Base-by-base conservation (phyloP, 2,329 filamentous ascomycete species). In the Fusarium odoratissimum region DNA sequence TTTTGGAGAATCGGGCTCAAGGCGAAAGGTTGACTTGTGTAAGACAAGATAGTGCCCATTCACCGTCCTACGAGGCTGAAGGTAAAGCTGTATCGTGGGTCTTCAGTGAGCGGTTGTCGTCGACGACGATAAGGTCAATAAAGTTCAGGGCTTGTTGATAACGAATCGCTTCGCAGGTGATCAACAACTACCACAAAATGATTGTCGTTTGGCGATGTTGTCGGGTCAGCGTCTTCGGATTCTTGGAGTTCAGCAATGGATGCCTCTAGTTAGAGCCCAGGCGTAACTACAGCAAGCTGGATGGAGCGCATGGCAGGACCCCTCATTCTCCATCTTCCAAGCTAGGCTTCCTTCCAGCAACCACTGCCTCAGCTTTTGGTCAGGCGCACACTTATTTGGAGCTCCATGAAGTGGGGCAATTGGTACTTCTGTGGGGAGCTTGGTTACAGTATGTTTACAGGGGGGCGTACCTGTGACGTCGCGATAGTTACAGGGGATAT, bases 1-100 rank as follows among this genome's bases (percentile, higher is more conserved):
- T 23, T 17, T 40, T 59, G 38, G 35, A 42, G 40, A 19, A 46
- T 59, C 45, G 45, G 33, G 31, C 38, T 67, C 56, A 67, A 48
- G 69, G 65, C 44, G 61, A 71, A 60, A 57, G 30, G 40, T 54
- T 49, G 63, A 49, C 31, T 59, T 58, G 60, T 55, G 63, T 74
- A 44, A 64, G 60, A 68, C 42, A 57, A 60, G 51, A 67, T 64
- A 54, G 68, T 71, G 59, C 72, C 76, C 76, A 78, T 77, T 61
- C 68, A 73, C 64, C 69, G 70, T 64, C 60, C 60, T 59, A 61
- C 63, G 61, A 72, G 67, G 71, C 68, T 61, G 64, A 74, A 69
- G 68, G 57, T 31, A 51, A 62, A 59, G 67, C 44, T 54, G 56
- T 74, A 74, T 68, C 54, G 59, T 60, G 51, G n/a, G 46, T 65